Evolutionary conservation across 1,284 basidiomycete species (phyloP), one percentile per base, ranked within the genome.

Genomic region (Trametes versicolor): DNA sequence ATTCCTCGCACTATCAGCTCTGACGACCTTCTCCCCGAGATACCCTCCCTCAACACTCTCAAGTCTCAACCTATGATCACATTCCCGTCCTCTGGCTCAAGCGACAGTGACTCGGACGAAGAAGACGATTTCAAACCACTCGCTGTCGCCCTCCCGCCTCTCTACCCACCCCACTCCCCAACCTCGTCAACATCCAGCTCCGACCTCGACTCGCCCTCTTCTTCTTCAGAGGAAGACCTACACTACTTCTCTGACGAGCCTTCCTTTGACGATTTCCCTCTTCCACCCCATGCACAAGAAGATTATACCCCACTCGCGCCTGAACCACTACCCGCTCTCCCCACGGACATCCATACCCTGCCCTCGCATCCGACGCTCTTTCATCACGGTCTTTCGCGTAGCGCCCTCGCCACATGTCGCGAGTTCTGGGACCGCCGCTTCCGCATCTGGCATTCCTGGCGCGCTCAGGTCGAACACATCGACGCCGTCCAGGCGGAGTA

Each of bases 331-430:
- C 9, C 47, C n/a, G n/a, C n/a, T 41, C 43, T 27, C 12, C 27
- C 36, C 32, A 12, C 36, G 29, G 41, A 45, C 39, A 36, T 52
- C 60, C 9, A 60, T 49, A 8, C 45, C 41, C 0, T 27, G 49
- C 37, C 67, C 51, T 41, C 71, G 2, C 34, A 21, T 45, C 48
- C 32, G 36, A 65, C 65, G 34, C 73, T 76, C 61, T 63, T 74
- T 6, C 78, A 90, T 62, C 87, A 84, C 68, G 88, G 88, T 2
- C 81, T 86, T 63, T 91, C 89, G 13, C 82, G 83, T 21, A 84
- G 83, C 65, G 83, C 86, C 1, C 80, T 90, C 43, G 74, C 80
- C 9, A 82, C 88, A 69, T 74, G 83, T 64, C 90, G 89, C 70
- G 84, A 78, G 73, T 83, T 90, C 69, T 91, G 89, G 89, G 77